Percentiles rank a stretch among this genome's conserved stretches.
phyloP scores from a whole-genome alignment of 345 rosid genomes.

The Diplotaxis tenuifolia region DNA sequence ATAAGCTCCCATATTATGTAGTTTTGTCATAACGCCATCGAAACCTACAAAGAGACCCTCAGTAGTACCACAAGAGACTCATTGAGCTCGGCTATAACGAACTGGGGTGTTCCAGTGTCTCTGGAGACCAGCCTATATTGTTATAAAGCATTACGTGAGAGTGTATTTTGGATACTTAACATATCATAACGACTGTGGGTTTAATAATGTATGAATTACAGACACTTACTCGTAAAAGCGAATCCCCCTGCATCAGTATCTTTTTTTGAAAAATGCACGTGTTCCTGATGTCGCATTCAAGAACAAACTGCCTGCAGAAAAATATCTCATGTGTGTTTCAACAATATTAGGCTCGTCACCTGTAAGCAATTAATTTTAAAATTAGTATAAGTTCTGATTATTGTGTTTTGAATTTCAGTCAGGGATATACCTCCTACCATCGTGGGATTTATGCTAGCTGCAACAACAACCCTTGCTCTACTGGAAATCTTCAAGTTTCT shows the following conservation, averaged over 20 bases:
- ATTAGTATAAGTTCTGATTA: neutral
- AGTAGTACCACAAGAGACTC: no score
- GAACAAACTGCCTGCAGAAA: neutral
- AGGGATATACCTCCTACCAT: no score
- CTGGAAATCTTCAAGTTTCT: neutral
- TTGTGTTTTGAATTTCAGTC: no score
- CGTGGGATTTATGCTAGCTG: no score
- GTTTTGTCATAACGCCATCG: no score
- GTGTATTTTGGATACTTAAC: no score
- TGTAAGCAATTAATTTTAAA: neutral
- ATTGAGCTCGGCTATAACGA: no score
- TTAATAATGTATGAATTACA: neutral
- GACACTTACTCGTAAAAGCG: neutral
- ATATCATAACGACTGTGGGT: no score
- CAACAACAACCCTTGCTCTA: no score
- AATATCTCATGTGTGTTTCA: neutral
- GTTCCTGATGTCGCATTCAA: neutral
- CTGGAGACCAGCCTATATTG: neutral
- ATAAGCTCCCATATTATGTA: no score
- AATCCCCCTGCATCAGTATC: neutral
- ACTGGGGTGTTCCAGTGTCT: neutral
- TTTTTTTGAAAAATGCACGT: neutral
- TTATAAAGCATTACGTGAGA: neutral
- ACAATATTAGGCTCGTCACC: neutral
- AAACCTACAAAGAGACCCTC: no score